These are phyloP conservation scores for Thermothielavioides terrestris DNA, from an alignment of 495 filamentous ascomycete species.

Conservation along the genomic window DNA sequence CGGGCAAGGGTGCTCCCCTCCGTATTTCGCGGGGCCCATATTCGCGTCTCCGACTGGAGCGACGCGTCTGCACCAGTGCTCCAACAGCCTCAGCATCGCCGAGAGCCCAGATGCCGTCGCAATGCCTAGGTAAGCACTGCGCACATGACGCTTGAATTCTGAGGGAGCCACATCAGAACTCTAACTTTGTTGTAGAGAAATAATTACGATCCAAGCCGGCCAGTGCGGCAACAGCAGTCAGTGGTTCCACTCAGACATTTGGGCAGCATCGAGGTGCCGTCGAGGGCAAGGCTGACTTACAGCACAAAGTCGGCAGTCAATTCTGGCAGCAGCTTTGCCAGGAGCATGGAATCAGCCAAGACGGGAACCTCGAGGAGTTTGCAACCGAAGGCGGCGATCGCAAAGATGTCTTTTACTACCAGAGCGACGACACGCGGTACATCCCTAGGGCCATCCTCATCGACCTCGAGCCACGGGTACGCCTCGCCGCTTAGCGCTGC, in stretches of 20 bases:
- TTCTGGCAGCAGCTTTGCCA: constrained; percentile 98
- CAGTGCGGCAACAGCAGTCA: constrained; percentile 98
- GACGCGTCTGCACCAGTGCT: constrained; percentile 10
- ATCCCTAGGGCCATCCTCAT: constrained; percentile 94
- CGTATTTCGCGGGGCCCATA: constrained; percentile 13
- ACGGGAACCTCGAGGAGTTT: constrained; percentile 92
- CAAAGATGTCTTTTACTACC: constrained; percentile 99
- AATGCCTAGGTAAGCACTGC: constrained; percentile 46
- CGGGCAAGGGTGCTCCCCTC: not conserved
- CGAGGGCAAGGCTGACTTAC: constrained; percentile 7
- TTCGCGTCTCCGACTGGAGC: constrained; percentile 16
- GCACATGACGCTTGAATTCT: not conserved
- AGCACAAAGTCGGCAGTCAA: constrained; percentile 66
- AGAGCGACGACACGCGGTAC: constrained; percentile 95
- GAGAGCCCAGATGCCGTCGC: constrained; percentile 24
- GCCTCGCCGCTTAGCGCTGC: constrained; percentile 12
- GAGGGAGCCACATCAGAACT: not conserved
- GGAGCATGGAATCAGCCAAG: constrained; percentile 95
- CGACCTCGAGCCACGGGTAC: constrained; percentile 84
- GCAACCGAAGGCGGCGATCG: constrained; percentile 93
- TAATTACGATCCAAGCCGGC: constrained; percentile 97
- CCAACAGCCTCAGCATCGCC: not conserved
- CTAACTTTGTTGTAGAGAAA: constrained; percentile 58
- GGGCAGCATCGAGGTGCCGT: not conserved
- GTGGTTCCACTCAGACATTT: constrained; percentile 30